Base-by-base conservation (phyloP, 176 grass and related monocot species). In the Musa beccarii region DNA sequence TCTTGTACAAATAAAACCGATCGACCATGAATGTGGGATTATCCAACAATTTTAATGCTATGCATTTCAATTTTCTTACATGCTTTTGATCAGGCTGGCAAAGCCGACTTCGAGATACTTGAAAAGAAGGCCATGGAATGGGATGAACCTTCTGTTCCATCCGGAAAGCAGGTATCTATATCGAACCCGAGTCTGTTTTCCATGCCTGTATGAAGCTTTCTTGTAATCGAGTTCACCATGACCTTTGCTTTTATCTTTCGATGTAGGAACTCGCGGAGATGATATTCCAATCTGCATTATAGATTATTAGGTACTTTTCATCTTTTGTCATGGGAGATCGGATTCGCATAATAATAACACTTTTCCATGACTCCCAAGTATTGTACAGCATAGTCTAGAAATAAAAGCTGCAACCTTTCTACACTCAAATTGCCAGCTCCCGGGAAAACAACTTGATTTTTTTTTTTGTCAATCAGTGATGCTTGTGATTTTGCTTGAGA, bases 71-170 rank as follows among this genome's bases (percentile, higher is more conserved):
- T 43, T 43, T 43, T 43, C 6, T 43, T 43, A 43, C 49, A 6
- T 54, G 20, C 21, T 21, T 85, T 78, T 10, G 66, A 82, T 78
- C 65, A 97, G 90, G 74, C 93, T 80, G 93, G 93, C 11, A 88
- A 96, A 76, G 93, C 74, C 43, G 89, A 96, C 74, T 92, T 96
- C 20, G 89, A 90, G 77, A 90, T 73, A 3, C 87, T 92, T 67
- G 87, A 96, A 76, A 96, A 86, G 85, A 86, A 90, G 85, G 93
- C 85, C 51, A 76, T 96, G 50, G 93, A 92, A 82, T 96, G 93
- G 93, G 93, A 89, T 22, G 93, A 96, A 53, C 93, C 93, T 76
- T 80, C 63, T 59, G 93, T 92, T 73, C 24, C 93, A 21, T 96
- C 93, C 15, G 93, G 80, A 79, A 96, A 92, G 68, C 93, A 96